Conservation (phyloP, 352 stramenopile species). For the Pythium folliculosum region DNA sequence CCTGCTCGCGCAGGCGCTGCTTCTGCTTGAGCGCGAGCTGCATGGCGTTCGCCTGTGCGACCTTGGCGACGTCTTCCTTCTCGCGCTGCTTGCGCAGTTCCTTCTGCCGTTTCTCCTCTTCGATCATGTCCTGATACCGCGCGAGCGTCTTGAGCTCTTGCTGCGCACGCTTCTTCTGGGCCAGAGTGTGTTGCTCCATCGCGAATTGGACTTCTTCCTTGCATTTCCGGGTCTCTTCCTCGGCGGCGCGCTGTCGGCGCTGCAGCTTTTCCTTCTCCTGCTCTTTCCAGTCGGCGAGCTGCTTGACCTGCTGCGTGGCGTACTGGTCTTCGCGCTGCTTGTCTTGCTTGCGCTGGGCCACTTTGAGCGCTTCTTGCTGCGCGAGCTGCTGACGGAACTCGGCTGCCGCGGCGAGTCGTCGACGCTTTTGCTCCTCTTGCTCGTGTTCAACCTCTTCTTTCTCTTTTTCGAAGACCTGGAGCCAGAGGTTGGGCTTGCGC, state of each 20-base stretch:
- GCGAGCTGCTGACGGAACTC: conserved; percentile 45
- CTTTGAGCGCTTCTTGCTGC: conserved; percentile 48
- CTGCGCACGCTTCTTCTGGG: conserved; percentile 42
- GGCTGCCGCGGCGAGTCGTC: conserved; percentile 38
- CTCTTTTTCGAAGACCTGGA: conserved; percentile 67
- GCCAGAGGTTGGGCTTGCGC: conserved; percentile 56
- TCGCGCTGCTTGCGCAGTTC: conserved; percentile 48
- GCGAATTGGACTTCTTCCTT: conserved; percentile 45
- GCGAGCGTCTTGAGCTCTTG: conserved; percentile 48
- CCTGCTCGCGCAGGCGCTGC: conserved; percentile 38
- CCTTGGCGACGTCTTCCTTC: conserved; percentile 42
- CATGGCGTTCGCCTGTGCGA: conserved; percentile 53
- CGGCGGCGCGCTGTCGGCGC: conserved; percentile 34
- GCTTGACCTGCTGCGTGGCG: conserved; percentile 38
- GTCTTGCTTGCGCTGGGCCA: conserved; percentile 30
- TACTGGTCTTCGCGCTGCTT: conserved; percentile 39
- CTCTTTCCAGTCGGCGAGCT: conserved; percentile 45
- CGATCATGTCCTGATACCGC: conserved; percentile 43
- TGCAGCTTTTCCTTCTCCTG: conserved; percentile 40
- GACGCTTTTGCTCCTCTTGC: conserved; percentile 45
- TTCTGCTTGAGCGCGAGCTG: conserved; percentile 56
- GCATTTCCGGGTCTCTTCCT: conserved; percentile 43
- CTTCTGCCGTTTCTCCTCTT: conserved; percentile 47
- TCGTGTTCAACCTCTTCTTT: conserved; percentile 54
- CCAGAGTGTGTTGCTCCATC: conserved; percentile 37